A percentile compares a stretch with the other conserved stretches of the same genome.
phyloP scores from a whole-genome alignment of 2,329 filamentous ascomycete species.

The Arthrinium puccinioides region DNA sequence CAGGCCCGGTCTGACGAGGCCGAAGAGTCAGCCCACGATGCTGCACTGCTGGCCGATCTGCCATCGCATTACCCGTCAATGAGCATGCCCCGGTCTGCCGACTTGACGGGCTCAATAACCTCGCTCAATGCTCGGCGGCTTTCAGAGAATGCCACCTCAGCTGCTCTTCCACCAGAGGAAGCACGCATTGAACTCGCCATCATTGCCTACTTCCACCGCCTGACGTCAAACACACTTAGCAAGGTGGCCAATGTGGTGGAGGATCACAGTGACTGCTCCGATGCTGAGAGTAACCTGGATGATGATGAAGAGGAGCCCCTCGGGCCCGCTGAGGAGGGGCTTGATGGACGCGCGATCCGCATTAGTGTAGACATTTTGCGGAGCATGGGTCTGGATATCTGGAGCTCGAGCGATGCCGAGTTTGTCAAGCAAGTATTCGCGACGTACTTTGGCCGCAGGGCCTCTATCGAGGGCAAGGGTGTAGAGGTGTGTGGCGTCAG shows the following conservation, averaged over 20 bases:
- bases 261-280: slow-evolving; percentile 9
- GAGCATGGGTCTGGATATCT: slow-evolving; percentile 70
- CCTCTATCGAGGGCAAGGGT: slow-evolving; percentile 59
- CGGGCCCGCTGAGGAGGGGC: slow-evolving; percentile 25
- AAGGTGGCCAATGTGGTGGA: slow-evolving; percentile 39
- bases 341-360: slow-evolving; percentile 35
- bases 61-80: slow-evolving; percentile 19
- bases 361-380: slow-evolving; percentile 59
- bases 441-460: slow-evolving; percentile 59
- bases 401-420: slow-evolving; percentile 62
- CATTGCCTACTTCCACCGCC: slow-evolving; percentile 74
- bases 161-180: slow-evolving; percentile 24
- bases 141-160: slow-evolving; percentile 11
- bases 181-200: slow-evolving; percentile 59
- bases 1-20: slow-evolving; percentile 53
- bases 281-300: slow-evolving; percentile 11
- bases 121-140: slow-evolving; percentile 32
- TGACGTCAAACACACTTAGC: slow-evolving; percentile 59
- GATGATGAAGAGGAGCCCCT: slow-evolving; percentile 17
- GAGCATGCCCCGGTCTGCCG: slow-evolving; percentile 22
- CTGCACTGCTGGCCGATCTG: slow-evolving; percentile 47
- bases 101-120: slow-evolving; percentile 35
- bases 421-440: slow-evolving; percentile 58
- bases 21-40: slow-evolving; percentile 49
- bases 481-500: slow-evolving; percentile 68